These are phyloP conservation scores for Coemansia sp. DNA, from an alignment of 192 early-diverging fungal species.

Conservation along the genomic window DNA sequence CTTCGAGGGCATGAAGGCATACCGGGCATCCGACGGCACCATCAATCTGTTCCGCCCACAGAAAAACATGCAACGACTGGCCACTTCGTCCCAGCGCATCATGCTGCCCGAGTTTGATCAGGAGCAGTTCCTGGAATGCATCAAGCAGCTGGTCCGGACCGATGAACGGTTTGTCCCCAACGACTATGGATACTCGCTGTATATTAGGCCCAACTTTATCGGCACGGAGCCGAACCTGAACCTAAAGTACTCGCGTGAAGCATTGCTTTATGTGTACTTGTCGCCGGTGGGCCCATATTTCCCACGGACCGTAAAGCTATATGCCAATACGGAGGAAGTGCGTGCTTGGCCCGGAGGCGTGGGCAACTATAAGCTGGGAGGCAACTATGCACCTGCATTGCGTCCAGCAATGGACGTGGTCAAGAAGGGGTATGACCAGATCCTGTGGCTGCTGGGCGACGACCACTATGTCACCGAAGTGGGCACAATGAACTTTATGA, in stretches of 20 bases:
- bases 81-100: conserved; percentile 77
- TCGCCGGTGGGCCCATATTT: conserved; percentile 97
- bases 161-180: conserved; percentile 87
- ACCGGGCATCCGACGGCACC: conserved; percentile 83
- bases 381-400: conserved; percentile 56
- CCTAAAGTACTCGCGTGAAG: conserved; percentile 74
- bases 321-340: conserved; percentile 78
- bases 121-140: conserved; percentile 78
- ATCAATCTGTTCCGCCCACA: conserved; percentile 93
- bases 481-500: conserved; percentile 97
- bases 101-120: conserved; percentile 83
- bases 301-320: conserved; percentile 80
- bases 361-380: conserved; percentile 91
- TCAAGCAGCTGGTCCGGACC: conserved; percentile 76
- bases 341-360: conserved; percentile 97
- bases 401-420: conserved; percentile 83
- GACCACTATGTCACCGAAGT: conserved; percentile 91
- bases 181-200: conserved; percentile 91
- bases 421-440: conserved; percentile 86
- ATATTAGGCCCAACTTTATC: conserved; percentile 93
- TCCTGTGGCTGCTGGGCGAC: conserved; percentile 92
- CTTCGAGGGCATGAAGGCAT: conserved; percentile 93
- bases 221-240: conserved; percentile 85
- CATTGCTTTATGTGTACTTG: conserved; percentile 85
- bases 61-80: conserved; percentile 93